These are phyloP conservation scores for Wickerhamiella pararugosa DNA, from an alignment of 1,139 yeast species.

Conservation along the genomic window DNA sequence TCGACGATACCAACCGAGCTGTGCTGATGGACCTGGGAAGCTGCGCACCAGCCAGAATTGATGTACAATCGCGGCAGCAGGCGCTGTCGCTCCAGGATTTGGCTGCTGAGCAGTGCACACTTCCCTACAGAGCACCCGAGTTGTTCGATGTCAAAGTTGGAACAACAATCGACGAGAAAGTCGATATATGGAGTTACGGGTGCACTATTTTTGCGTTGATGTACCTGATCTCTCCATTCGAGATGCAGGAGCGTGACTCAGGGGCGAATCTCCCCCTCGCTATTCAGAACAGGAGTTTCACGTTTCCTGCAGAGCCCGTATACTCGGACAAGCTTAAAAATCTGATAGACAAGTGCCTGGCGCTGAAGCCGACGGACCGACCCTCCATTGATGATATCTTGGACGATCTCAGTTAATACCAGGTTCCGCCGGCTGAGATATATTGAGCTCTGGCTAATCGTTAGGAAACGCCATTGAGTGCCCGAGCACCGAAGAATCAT, in stretches of 20 bases:
- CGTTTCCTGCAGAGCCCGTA: conserved; percentile 40
- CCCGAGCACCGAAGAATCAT: no score
- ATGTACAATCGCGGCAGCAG: conserved; percentile 44
- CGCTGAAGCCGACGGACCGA: conserved; percentile 41
- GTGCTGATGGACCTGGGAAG: conserved; percentile 80
- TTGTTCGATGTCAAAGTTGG: conserved; percentile 61
- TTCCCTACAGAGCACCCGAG: conserved; percentile 87
- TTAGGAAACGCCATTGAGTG: no score
- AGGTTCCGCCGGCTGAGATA: not conserved
- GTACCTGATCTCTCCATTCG: conserved; percentile 77
- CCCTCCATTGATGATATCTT: conserved; percentile 50
- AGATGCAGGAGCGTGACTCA: conserved; percentile 58
- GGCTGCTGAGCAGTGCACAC: conserved; percentile 75
- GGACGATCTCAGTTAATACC: conserved; percentile 12
- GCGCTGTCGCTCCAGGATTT: conserved; percentile 66
- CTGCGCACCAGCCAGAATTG: conserved; percentile 46
- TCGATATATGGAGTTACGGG: conserved; percentile 87
- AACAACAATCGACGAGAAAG: conserved; percentile 46
- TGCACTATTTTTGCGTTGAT: conserved; percentile 65
- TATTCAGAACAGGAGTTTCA: conserved; percentile 53
- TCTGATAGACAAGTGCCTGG: conserved; percentile 45
- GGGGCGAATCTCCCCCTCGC: conserved; percentile 78
- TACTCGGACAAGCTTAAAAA: conserved; percentile 43
- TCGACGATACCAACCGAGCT: conserved; percentile 53
- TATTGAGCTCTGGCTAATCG: not conserved